A percentile compares a stretch with the other conserved stretches of the same genome.
Evolutionary conservation across 2,329 filamentous ascomycete species (phyloP).

Genomic region (Diaporthe vaccinii): DNA sequence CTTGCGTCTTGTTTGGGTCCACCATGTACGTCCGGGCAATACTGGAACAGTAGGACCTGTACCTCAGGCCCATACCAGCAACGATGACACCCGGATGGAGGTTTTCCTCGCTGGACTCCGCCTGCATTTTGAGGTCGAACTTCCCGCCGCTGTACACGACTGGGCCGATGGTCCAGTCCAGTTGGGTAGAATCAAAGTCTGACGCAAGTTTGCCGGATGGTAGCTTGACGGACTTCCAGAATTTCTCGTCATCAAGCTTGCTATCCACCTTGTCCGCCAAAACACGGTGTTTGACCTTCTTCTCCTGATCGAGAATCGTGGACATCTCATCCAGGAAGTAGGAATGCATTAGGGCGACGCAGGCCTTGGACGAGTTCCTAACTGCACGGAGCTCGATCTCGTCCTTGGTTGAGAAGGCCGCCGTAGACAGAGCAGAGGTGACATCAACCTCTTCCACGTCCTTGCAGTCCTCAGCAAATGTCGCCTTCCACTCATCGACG

Average conservation of each 20-base stretch:
- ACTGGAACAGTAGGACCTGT: slow-evolving; percentile 94
- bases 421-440: slow-evolving; percentile 81
- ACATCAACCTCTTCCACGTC: slow-evolving; percentile 93
- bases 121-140: slow-evolving; percentile 88
- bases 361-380: slow-evolving; percentile 93
- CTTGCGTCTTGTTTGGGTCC: slow-evolving; percentile 96
- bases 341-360: slow-evolving; percentile 92
- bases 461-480: slow-evolving; percentile 82
- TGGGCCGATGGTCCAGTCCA: slow-evolving; percentile 95
- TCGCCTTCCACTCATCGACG: slow-evolving; percentile 94
- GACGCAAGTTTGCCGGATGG: slow-evolving; percentile 82
- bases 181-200: slow-evolving; percentile 88
- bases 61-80: slow-evolving; percentile 90
- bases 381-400: slow-evolving; percentile 94
- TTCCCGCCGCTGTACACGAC: slow-evolving; percentile 95
- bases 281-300: slow-evolving; percentile 92
- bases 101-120: slow-evolving; percentile 83
- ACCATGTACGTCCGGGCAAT: slow-evolving; percentile 96
- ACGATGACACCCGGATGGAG: slow-evolving; percentile 95
- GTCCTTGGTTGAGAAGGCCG: slow-evolving; percentile 93
- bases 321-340: slow-evolving; percentile 99
- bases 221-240: slow-evolving; percentile 85
- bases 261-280: slow-evolving; percentile 89
- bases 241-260: slow-evolving; percentile 94
- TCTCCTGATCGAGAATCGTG: slow-evolving; percentile 92